Percentiles rank a stretch among this genome's conserved stretches.
Evolutionary conservation across 352 stramenopile species (phyloP).

Genomic region (Pythium sp.): DNA sequence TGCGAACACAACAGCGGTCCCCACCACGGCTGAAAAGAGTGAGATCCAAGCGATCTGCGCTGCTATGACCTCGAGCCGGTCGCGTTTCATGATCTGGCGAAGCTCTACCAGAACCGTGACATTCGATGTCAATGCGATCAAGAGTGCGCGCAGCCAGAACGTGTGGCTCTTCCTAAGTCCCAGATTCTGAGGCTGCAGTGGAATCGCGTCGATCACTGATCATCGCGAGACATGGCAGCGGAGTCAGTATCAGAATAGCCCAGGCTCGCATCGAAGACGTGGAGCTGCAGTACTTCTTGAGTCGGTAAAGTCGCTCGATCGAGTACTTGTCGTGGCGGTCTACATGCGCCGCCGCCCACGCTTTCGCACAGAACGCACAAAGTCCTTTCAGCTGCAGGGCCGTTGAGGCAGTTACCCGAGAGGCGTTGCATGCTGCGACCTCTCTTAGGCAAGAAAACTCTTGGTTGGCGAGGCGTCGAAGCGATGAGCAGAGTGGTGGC

Average conservation of each 20-base stretch:
- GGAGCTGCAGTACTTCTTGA: neutral
- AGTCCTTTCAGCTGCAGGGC: neutral
- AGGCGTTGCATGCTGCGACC: neutral
- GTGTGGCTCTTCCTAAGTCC: neutral
- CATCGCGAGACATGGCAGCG: neutral
- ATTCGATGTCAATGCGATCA: neutral
- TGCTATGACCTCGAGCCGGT: conserved; percentile 4
- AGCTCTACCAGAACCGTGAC: neutral
- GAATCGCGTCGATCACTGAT: neutral
- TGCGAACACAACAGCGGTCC: conserved; percentile 10
- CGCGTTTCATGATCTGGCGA: neutral
- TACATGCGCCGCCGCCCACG: neutral
- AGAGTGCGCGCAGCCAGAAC: conserved; percentile 10
- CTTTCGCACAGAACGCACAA: neutral
- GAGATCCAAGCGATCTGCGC: neutral
- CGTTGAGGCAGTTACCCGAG: neutral
- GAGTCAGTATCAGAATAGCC: neutral
- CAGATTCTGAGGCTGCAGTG: neutral
- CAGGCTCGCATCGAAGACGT: neutral
- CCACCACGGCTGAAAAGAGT: neutral
- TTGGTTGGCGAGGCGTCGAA: no score
- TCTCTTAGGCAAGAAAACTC: no score
- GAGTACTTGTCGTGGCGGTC: neutral
- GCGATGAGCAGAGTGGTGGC: no score
- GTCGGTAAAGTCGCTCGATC: neutral